phyloP scores from a whole-genome alignment of 352 stramenopile species.

The Globisporangium heterothallicum region DNA sequence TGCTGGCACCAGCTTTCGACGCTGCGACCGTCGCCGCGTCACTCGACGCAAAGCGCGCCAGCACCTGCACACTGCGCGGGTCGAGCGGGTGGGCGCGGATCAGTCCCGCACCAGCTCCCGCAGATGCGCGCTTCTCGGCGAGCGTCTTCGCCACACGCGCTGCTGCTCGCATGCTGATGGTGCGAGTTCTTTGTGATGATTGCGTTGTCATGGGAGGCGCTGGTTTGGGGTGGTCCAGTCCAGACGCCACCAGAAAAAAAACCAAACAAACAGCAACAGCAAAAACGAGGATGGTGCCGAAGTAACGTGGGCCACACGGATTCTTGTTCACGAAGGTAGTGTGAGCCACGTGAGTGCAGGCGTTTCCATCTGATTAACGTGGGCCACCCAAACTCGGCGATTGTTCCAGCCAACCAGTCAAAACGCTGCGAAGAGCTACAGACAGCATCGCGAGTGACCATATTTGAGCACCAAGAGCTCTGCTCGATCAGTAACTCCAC shows the following conservation, averaged over 20 bases:
- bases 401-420: constrained; percentile 12
- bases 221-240: constrained; percentile 4
- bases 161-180: constrained; percentile 8
- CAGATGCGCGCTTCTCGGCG: neutral
- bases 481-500: constrained; percentile 1
- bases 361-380: too few relatives aligned
- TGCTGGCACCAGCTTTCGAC: constrained; percentile 1
- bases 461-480: constrained; percentile 1
- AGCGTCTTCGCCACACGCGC: constrained; percentile 8
- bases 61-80: constrained; percentile 8
- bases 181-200: constrained; percentile 10
- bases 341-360: too few relatives aligned
- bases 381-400: too few relatives aligned
- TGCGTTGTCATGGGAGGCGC: neutral
- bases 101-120: constrained; percentile 5
- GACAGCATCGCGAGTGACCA: constrained; percentile 7
- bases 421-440: constrained; percentile 18
- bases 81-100: neutral
- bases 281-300: neutral
- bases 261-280: constrained; percentile 1
- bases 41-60: constrained; percentile 20
- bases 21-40: constrained; percentile 7
- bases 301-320: constrained; percentile 13
- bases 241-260: neutral
- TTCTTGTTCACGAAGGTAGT: constrained; percentile 3